Evolutionary conservation across 768 basidiomycete genomes (phyloP).

Genomic region (Agrocybe pediades): DNA sequence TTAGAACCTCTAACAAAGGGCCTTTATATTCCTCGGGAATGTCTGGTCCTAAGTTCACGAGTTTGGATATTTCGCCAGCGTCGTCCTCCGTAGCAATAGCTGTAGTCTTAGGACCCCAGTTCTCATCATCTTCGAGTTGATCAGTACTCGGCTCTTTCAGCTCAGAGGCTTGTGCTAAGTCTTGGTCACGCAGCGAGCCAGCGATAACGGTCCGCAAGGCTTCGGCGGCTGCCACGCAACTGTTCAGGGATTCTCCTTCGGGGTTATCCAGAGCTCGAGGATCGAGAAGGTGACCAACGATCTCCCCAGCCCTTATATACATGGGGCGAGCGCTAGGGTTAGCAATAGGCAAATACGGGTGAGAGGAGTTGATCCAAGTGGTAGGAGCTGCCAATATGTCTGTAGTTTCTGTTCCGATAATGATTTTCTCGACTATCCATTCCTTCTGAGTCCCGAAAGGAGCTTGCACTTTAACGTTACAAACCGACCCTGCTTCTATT

Average conservation of each 20-base stretch:
- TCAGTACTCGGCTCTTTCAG: neutral
- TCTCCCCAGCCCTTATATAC: slow-evolving; percentile 11
- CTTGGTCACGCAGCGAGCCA: slow-evolving; percentile 3
- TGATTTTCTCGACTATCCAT: too few species aligned
- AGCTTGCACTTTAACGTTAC: too few species aligned
- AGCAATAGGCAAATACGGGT: slow-evolving; percentile 9
- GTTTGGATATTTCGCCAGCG: neutral
- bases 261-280: slow-evolving; percentile 2
- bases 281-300: slow-evolving; percentile 9
- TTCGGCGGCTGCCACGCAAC: slow-evolving; percentile 2
- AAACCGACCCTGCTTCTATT: too few species aligned
- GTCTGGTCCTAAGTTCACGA: slow-evolving; percentile 7
- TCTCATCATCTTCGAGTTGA: slow-evolving; percentile 4
- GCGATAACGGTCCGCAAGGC: neutral
- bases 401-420: too few species aligned
- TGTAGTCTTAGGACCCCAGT: slow-evolving; percentile 11
- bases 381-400: slow-evolving; percentile 8
- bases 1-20: neutral
- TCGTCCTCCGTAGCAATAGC: neutral
- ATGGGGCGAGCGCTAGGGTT: slow-evolving; percentile 5
- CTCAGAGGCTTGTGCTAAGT: neutral
- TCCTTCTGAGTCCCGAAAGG: too few species aligned
- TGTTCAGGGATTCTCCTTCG: neutral
- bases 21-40: neutral
- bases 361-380: slow-evolving; percentile 5